Conservation (phyloP, 176 grass and related monocot genomes). For the Aegilops sharonensis region DNA sequence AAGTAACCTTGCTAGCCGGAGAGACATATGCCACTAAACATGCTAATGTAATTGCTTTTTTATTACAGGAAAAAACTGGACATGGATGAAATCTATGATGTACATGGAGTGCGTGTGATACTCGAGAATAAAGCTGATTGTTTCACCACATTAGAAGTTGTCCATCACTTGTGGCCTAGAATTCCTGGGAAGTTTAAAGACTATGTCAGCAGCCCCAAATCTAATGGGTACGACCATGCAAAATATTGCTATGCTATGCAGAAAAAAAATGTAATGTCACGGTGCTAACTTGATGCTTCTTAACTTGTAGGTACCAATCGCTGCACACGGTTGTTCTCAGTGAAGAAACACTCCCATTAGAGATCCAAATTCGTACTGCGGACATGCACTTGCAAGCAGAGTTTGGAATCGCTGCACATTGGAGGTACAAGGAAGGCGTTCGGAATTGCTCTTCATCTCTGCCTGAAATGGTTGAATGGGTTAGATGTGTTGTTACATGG, state of each 20-base stretch:
- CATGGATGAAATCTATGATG: slow-evolving; percentile 86
- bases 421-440: slow-evolving; percentile 74
- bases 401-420: slow-evolving; percentile 78
- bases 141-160: slow-evolving; percentile 56
- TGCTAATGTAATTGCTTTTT: slow-evolving; percentile 22
- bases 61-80: slow-evolving; percentile 66
- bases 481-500: slow-evolving; percentile 56
- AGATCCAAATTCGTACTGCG: slow-evolving; percentile 84
- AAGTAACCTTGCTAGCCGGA: neutral
- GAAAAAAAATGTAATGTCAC: neutral
- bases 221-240: slow-evolving; percentile 53
- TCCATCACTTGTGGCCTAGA: slow-evolving; percentile 70
- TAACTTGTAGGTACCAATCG: slow-evolving; percentile 68
- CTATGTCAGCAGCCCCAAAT: slow-evolving; percentile 69
- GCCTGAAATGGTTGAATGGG: slow-evolving; percentile 65
- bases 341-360: slow-evolving; percentile 54
- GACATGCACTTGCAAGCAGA: slow-evolving; percentile 89
- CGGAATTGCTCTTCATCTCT: slow-evolving; percentile 36
- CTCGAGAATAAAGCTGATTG: slow-evolving; percentile 68
- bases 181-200: slow-evolving; percentile 78
- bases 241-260: slow-evolving; percentile 4
- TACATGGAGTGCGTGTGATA: slow-evolving; percentile 80
- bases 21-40: neutral
- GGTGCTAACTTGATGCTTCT: slow-evolving; percentile 3
- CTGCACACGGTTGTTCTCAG: slow-evolving; percentile 77